phyloP scores from a whole-genome alignment of 2,329 filamentous ascomycete genomes.

The Phyllosticta paracitricarpa region DNA sequence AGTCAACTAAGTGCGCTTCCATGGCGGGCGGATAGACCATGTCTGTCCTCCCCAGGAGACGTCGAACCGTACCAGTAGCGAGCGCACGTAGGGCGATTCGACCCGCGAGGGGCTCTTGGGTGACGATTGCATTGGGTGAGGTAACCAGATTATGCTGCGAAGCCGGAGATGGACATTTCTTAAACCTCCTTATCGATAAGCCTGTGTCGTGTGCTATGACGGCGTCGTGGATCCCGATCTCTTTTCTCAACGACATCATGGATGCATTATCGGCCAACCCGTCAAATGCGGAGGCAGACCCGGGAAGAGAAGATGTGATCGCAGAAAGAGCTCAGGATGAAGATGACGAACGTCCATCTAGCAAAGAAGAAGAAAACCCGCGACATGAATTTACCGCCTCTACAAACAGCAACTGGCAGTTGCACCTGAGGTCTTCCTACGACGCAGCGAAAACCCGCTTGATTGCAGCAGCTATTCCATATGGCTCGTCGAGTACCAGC shows the following conservation, averaged over 20 bases:
- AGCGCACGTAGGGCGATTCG: slow-evolving; percentile 39
- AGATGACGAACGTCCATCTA: neutral
- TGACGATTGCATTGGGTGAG: slow-evolving; percentile 7
- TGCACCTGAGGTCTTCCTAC: neutral
- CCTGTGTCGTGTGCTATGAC: neutral
- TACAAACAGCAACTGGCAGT: neutral
- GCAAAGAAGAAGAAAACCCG: neutral
- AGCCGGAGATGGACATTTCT: slow-evolving; percentile 2
- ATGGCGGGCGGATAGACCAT: neutral
- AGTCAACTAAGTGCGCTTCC: neutral
- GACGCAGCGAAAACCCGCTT: neutral
- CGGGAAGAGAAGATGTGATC: neutral
- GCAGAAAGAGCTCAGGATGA: neutral
- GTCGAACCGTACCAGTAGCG: slow-evolving; percentile 31
- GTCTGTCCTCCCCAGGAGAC: slow-evolving; percentile 1
- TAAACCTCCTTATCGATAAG: slow-evolving; percentile 5
- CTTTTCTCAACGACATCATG: neutral
- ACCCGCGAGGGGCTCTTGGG: slow-evolving; percentile 21
- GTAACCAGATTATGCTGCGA: neutral
- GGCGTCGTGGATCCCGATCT: neutral
- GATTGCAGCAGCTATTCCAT: neutral
- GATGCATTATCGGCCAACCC: neutral
- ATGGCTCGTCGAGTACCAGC: neutral
- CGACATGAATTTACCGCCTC: neutral
- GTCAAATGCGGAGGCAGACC: neutral